Conservation (phyloP, 2,329 filamentous ascomycete species). For the Arthroderma uncinatum region DNA sequence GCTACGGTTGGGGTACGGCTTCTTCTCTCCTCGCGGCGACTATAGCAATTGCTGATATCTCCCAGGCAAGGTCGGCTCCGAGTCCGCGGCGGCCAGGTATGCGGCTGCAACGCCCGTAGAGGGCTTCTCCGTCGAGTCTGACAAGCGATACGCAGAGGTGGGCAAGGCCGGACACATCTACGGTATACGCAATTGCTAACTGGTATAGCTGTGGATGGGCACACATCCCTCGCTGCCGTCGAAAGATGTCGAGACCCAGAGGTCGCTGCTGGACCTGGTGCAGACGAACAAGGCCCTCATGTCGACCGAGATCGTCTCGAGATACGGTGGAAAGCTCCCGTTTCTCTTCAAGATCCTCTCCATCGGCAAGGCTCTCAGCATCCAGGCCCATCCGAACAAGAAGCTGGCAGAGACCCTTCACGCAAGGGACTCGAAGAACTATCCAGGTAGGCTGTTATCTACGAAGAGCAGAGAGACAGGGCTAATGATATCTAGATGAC, state of each 20-base stretch:
- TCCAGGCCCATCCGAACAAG: constrained; percentile 95
- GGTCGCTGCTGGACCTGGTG: constrained; percentile 75
- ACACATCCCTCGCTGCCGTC: constrained; percentile 94
- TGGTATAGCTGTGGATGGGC: constrained; percentile 85
- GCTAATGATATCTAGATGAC: constrained; percentile 50
- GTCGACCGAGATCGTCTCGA: constrained; percentile 57
- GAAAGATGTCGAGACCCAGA: constrained; percentile 72
- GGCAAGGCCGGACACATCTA: constrained; percentile 13
- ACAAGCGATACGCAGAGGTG: constrained; percentile 92
- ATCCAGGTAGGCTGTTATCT: constrained; percentile 47
- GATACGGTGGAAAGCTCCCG: constrained; percentile 72
- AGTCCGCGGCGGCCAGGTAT: constrained; percentile 80
- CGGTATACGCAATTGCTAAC: constrained; percentile 12
- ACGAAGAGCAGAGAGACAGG: background rate
- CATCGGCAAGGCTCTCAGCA: constrained; percentile 89
- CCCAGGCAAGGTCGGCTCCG: constrained; percentile 68
- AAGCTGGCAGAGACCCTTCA: constrained; percentile 84
- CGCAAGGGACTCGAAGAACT: constrained; percentile 77
- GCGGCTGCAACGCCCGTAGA: constrained; percentile 70
- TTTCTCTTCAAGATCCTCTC: constrained; percentile 98
- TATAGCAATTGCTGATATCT: constrained; percentile 21
- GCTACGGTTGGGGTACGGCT: constrained; percentile 81
- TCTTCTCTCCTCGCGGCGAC: constrained; percentile 14
- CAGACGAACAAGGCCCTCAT: constrained; percentile 77
- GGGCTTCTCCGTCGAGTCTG: constrained; percentile 65